Evolutionary conservation across 2,329 filamentous ascomycete species (phyloP).

Genomic region (Venturia aucupariae): DNA sequence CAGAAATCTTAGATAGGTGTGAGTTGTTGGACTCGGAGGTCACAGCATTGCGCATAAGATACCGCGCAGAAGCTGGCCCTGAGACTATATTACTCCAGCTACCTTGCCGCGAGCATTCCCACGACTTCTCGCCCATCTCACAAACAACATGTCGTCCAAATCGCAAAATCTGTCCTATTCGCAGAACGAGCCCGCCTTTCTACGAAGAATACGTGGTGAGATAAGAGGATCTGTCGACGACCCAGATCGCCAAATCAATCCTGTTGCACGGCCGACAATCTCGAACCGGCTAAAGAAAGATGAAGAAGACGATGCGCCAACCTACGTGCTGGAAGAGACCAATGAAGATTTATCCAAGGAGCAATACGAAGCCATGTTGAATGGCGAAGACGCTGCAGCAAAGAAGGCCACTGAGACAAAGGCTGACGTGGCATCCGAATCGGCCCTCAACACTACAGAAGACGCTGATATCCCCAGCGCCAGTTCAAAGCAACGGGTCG

Average conservation of each 20-base stretch:
- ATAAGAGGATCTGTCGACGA: slow-evolving; percentile 39
- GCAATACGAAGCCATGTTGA: slow-evolving; percentile 38
- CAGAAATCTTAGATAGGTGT: no score
- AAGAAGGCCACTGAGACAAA: slow-evolving; percentile 15
- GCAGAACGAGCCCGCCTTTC: slow-evolving; percentile 41
- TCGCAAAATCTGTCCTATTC: slow-evolving; percentile 62
- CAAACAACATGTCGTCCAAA: slow-evolving; percentile 46
- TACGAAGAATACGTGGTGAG: slow-evolving; percentile 41
- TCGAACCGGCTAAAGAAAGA: slow-evolving; percentile 48
- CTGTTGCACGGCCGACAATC: slow-evolving; percentile 34
- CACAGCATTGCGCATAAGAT: no score
- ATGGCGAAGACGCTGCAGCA: slow-evolving; percentile 8
- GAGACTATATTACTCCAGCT: not conserved
- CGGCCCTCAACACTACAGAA: not conserved
- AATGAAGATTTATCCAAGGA: slow-evolving; percentile 50
- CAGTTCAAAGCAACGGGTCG: slow-evolving; percentile 20
- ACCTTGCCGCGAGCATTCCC: no score
- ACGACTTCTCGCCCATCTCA: not conserved
- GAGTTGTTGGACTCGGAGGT: no score
- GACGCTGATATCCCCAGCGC: not conserved
- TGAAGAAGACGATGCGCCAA: slow-evolving; percentile 61
- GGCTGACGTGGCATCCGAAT: slow-evolving; percentile 10
- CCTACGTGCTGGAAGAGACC: slow-evolving; percentile 64
- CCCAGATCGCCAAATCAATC: slow-evolving; percentile 36
- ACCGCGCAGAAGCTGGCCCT: not conserved